Base-by-base conservation (phyloP, 2,329 filamentous ascomycete genomes). In the Podosphaera xanthii region DNA sequence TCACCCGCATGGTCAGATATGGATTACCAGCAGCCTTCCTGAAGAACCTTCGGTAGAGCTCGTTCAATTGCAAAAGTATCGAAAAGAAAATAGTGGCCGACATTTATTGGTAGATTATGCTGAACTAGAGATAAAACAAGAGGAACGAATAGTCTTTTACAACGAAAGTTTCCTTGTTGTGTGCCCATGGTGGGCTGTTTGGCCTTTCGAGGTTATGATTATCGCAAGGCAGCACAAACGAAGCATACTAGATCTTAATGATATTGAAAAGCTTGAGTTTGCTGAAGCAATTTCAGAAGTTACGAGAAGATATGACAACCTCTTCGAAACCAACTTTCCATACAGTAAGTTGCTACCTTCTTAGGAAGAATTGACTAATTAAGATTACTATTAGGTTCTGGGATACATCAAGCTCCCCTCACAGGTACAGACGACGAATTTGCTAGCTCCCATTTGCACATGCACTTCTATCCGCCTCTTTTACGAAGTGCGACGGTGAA, bases 381-480 rank as follows among this genome's bases (percentile, higher is more conserved):
- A 50, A 55, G 33, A 48, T 56, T 8, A n/a, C 57, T 22, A 9
- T 2, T 61, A 84, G 81, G 86, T 71, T 97, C 95, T 70, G 92
- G 92, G 49, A 82, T 98, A 60, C 92, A 98, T 70, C 92, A 98
- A 74, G 91, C 92, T 22, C 92, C 92, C 2, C 77, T 98, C 5
- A 80, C 85, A 34, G 89, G 87, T 31, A 84, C 80, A 0, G 77
- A 81, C 0, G 87, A 94, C 62, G 91, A 97, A 71, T 79, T 91
- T 59, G 86, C 95, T 66, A 82, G 82, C 62, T 88, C 87, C 64
- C 91, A 94, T 72, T 82, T 98, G 69, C 92, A 98, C 71, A 84
- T 98, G 75, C 92, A 98, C 73, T 98, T 98, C 72, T 97, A 96
- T 70, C 92, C 92, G 49, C 92, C 92, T 10, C 76, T 98, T 54